A percentile compares a stretch with the other conserved stretches of the same genome.
These are phyloP conservation scores for Calonectria pteridis DNA, from an alignment of 2,329 filamentous ascomycete species.

Conservation along the genomic window DNA sequence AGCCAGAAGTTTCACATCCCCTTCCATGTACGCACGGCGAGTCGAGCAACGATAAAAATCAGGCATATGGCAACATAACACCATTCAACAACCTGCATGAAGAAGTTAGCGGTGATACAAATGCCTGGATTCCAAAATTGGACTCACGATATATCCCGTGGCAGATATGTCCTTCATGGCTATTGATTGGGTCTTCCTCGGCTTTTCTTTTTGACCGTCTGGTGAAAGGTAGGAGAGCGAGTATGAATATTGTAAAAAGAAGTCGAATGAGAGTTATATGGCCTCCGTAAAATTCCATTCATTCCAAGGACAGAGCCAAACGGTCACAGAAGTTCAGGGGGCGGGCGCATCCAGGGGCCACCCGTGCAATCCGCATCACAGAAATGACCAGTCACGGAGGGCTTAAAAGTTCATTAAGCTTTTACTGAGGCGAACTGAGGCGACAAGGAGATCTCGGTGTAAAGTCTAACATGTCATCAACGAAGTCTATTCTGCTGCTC, in stretches of 20 bases:
- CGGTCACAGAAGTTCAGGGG: too few species aligned
- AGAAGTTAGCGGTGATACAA: neutral
- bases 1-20: neutral
- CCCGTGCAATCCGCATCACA: too few species aligned
- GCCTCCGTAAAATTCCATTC: neutral
- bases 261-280: neutral
- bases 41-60: neutral
- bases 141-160: neutral
- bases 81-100: neutral
- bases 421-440: too few species aligned
- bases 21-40: neutral
- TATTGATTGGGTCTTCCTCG: neutral
- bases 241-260: neutral
- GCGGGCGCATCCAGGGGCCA: too few species aligned
- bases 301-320: neutral
- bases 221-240: rapidly evolving
- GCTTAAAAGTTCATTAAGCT: neutral
- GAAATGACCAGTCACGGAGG: too few species aligned
- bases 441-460: neutral
- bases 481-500: too few species aligned
- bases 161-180: neutral
- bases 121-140: neutral
- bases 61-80: neutral
- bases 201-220: too few species aligned
- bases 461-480: neutral